These are phyloP conservation scores for Oryza meridionalis DNA, from an alignment of 176 grass and related monocot species.

Conservation along the genomic window DNA sequence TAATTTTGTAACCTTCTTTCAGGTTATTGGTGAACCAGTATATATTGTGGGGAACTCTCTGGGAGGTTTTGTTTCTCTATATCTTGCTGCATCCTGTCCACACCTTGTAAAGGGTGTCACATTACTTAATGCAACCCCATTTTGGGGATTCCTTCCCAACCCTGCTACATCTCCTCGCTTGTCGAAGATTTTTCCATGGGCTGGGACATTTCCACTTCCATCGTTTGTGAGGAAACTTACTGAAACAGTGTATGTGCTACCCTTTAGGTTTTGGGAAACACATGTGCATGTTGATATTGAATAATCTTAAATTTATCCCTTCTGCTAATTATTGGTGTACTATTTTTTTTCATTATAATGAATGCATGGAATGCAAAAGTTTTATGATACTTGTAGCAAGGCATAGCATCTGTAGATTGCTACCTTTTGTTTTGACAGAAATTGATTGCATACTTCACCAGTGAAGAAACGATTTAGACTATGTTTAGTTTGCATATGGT, in stretches of 20 bases:
- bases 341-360: conserved; percentile 12
- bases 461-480: conserved; percentile 1
- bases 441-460: background rate
- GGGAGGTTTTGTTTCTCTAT: conserved; percentile 84
- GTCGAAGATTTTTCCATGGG: conserved; percentile 87
- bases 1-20: conserved; percentile 33
- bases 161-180: conserved; percentile 72
- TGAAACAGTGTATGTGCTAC: conserved; percentile 73
- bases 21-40: conserved; percentile 95
- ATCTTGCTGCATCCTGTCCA: conserved; percentile 73
- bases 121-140: conserved; percentile 94
- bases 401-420: background rate
- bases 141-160: conserved; percentile 98
- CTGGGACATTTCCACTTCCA: conserved; percentile 95
- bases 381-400: background rate
- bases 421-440: background rate
- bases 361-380: background rate
- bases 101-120: conserved; percentile 92
- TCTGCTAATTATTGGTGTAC: background rate
- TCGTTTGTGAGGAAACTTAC: conserved; percentile 74
- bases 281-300: background rate
- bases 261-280: conserved; percentile 2
- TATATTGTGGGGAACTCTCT: conserved; percentile 97
- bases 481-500: background rate
- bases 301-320: conserved; percentile 2